A percentile compares a stretch with the other conserved stretches of the same genome.
Conservation (phyloP, 768 basidiomycete genomes). For the Rickenella mellea region DNA sequence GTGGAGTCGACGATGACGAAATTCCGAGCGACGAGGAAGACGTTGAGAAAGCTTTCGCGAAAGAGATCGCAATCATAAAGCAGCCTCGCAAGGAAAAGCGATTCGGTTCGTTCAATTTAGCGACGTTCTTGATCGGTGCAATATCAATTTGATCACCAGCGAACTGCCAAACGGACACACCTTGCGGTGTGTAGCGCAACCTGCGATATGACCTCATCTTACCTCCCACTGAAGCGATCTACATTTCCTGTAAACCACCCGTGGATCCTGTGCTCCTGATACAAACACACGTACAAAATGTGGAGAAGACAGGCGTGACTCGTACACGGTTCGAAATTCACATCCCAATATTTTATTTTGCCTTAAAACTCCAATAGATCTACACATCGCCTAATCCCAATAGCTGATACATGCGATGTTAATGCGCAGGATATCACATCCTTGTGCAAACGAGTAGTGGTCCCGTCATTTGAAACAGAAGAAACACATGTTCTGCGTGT, state of each 20-base stretch:
- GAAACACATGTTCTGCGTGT: slow-evolving; percentile 21
- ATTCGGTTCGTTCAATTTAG: slow-evolving; percentile 41
- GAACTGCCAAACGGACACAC: slow-evolving; percentile 72
- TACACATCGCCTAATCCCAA: slow-evolving; percentile 57
- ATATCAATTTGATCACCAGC: slow-evolving; percentile 26
- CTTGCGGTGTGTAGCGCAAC: slow-evolving; percentile 46
- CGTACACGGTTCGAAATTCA: slow-evolving; percentile 46
- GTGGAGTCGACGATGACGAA: slow-evolving; percentile 22
- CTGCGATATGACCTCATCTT: not conserved
- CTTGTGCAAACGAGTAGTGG: slow-evolving; percentile 47
- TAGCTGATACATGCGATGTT: slow-evolving; percentile 57
- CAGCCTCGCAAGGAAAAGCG: slow-evolving; percentile 49
- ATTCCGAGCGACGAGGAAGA: slow-evolving; percentile 24
- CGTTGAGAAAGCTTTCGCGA: slow-evolving; percentile 62
- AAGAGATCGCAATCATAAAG: slow-evolving; percentile 64
- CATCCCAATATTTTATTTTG: not conserved
- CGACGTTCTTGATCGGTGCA: not conserved
- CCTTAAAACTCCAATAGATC: not conserved
- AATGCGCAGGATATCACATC: slow-evolving; percentile 60
- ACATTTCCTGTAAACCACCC: slow-evolving; percentile 72
- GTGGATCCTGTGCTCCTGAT: slow-evolving; percentile 70
- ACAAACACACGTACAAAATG: slow-evolving; percentile 49
- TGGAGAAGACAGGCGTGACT: slow-evolving; percentile 52
- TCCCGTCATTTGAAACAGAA: slow-evolving; percentile 39
- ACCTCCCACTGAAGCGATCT: slow-evolving; percentile 41